These are phyloP conservation scores for Phyllosticta capitalensis DNA, from an alignment of 2,329 filamentous ascomycete genomes.

Conservation along the genomic window DNA sequence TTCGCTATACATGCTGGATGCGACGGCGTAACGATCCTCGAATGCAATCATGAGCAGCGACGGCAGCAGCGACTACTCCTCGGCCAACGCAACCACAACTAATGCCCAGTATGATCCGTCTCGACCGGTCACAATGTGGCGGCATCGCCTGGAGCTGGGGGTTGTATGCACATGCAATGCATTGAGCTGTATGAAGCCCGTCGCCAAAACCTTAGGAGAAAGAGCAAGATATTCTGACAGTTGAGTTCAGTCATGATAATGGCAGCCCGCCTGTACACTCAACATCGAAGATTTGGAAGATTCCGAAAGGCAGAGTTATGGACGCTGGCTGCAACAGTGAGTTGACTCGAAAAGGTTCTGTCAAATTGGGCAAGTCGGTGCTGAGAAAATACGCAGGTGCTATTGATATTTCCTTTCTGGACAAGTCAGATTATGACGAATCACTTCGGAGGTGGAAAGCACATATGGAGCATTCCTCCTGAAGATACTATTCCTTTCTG, in stretches of 20 bases:
- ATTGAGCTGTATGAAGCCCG: background rate
- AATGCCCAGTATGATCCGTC: constrained; percentile 6
- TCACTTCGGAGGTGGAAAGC: constrained; percentile 6
- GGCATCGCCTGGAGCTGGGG: constrained; percentile 7
- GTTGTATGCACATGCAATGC: constrained; percentile 6
- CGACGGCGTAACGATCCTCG: background rate
- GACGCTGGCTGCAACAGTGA: constrained; percentile 1
- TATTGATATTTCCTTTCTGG: constrained; percentile 7
- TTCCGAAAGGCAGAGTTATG: constrained; percentile 7
- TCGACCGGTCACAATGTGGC: constrained; percentile 5
- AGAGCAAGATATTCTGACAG: background rate
- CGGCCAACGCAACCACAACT: background rate
- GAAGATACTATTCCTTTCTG: constrained; percentile 3
- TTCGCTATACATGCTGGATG: background rate
- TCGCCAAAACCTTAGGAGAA: background rate
- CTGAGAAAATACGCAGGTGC: background rate
- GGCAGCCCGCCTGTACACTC: background rate
- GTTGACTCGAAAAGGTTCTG: background rate
- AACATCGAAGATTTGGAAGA: constrained; percentile 5
- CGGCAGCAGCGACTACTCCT: constrained; percentile 2
- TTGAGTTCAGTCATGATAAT: background rate
- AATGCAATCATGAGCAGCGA: constrained; percentile 5
- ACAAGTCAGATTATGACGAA: constrained; percentile 6
- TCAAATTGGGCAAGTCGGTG: background rate
- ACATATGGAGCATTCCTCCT: constrained; percentile 3